Percentiles rank a stretch among this genome's conserved stretches.
phyloP scores from a whole-genome alignment of 73 alveolate genomes.

The Blepharisma japonicum region DNA sequence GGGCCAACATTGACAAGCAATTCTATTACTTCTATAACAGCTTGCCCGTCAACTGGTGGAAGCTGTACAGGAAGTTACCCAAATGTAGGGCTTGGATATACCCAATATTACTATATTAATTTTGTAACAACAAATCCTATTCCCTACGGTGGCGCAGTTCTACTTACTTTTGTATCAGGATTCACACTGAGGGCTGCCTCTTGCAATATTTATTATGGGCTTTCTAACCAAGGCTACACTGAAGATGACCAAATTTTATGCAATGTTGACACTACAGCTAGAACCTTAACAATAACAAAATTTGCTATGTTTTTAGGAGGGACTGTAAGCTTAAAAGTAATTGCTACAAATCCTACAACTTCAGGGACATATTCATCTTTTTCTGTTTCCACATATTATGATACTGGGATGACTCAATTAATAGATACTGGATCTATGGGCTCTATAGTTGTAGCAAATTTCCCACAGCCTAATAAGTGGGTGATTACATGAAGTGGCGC shows the following conservation, averaged over 20 bases:
- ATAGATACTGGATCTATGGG: conserved; percentile 9
- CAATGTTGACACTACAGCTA: background rate
- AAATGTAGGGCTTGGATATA: background rate
- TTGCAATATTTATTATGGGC: conserved; percentile 18
- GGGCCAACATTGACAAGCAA: conserved; percentile 1
- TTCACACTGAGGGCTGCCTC: background rate
- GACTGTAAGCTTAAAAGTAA: background rate
- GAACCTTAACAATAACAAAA: conserved; percentile 14
- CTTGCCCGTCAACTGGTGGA: background rate
- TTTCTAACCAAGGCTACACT: conserved; percentile 21
- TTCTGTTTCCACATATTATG: background rate
- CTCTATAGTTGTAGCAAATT: background rate
- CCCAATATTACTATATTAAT: conserved; percentile 1
- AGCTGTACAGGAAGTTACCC: conserved; percentile 9
- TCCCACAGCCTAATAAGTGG: conserved; percentile 16
- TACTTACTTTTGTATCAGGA: background rate
- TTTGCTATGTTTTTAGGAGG: conserved; percentile 6
- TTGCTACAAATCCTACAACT: conserved; percentile 23
- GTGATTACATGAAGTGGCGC: background rate
- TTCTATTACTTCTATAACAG: background rate
- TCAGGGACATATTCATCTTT: conserved; percentile 6
- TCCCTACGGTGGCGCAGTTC: conserved; percentile 1
- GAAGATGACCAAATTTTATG: conserved; percentile 22
- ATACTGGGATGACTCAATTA: background rate
- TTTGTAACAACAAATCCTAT: background rate